A percentile compares a stretch with the other conserved stretches of the same genome.
phyloP scores from a whole-genome alignment of 805 yeast genomes.

The Schizosaccharomyces japonicus region DNA sequence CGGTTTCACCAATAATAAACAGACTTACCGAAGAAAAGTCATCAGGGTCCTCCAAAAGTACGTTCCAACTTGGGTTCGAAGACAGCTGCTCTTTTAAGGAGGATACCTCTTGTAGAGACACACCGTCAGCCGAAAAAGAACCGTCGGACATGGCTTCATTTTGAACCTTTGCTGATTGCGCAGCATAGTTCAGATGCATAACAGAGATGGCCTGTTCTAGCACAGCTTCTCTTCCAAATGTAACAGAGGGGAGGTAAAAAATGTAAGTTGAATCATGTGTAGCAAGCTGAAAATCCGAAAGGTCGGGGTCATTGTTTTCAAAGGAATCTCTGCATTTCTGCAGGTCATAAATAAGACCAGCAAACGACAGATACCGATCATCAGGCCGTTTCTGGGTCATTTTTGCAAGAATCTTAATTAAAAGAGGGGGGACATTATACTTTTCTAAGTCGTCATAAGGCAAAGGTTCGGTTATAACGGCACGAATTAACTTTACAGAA shows the following conservation, averaged over 20 bases:
- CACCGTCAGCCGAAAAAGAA: neutral
- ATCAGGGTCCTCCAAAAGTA: neutral
- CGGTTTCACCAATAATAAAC: constrained; percentile 8
- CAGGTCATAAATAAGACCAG: constrained; percentile 6
- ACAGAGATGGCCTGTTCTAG: neutral
- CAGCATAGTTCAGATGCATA: neutral
- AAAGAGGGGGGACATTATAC: constrained; percentile 10
- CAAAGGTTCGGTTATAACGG: constrained; percentile 9
- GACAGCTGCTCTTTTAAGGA: neutral
- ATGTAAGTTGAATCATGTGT: too few species aligned
- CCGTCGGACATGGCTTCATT: neutral
- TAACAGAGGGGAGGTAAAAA: neutral
- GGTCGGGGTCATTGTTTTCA: too few species aligned
- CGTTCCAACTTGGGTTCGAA: neutral
- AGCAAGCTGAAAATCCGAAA: too few species aligned
- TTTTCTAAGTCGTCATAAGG: constrained; percentile 8
- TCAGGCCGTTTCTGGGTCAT: constrained; percentile 10
- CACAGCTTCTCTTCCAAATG: neutral
- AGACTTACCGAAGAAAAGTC: constrained; percentile 7
- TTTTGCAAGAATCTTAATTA: constrained; percentile 9
- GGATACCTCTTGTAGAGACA: neutral
- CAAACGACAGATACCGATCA: constrained; percentile 9
- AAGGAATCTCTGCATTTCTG: neutral
- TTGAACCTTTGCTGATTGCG: neutral
- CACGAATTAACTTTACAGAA: constrained; percentile 9